Base-by-base conservation (phyloP, 2,329 filamentous ascomycete species). In the Fusarium acutatum region DNA sequence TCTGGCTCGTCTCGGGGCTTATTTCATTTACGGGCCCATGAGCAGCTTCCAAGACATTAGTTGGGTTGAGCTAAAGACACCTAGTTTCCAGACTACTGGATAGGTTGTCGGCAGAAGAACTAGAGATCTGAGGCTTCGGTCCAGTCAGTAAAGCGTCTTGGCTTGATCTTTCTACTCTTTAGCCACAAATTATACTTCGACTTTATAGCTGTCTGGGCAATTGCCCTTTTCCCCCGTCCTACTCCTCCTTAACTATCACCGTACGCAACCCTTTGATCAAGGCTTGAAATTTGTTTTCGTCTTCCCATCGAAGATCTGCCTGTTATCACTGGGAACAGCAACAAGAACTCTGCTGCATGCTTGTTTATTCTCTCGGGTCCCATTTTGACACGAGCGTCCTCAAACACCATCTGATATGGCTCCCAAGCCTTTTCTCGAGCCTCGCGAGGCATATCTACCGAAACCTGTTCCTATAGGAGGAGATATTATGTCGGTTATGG, bases 401-500 rank as follows among this genome's bases (percentile, higher is more conserved):
- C 57, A 60, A 44, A 40, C 22, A 53, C 22, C 44, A 43, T 46
- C 41, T 17, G 22, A 22, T 22, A 76, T 75, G 70, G 56, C 56
- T 58, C 72, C 74, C 15, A 38, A 60, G 24, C 50, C 52, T 20
- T 46, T 38, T 14, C 35, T 63, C 26, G 47, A 59, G 50, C 49
- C 69, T 52, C 72, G 68, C 24, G 62, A 46, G 65, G 43, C 35
- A 41, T 53, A 64, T 60, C 37, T 41, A 53, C 66, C 62, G 50
- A 69, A 74, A 20, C 43, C 60, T 46, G 79, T 82, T 62, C 82
- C 82, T 11, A 66, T 83, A 43, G 77, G 65, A 10, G 82, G 82
- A 26, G 78, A 81, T 62, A 71, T 82, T 22, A 78, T 82, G 74
- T 82, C 80, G 56, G 76, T 84, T 13, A 69, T 82, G 35, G 73